Conservation (phyloP, 2,329 filamentous ascomycete genomes). For the Sclerotinia glacialis region DNA sequence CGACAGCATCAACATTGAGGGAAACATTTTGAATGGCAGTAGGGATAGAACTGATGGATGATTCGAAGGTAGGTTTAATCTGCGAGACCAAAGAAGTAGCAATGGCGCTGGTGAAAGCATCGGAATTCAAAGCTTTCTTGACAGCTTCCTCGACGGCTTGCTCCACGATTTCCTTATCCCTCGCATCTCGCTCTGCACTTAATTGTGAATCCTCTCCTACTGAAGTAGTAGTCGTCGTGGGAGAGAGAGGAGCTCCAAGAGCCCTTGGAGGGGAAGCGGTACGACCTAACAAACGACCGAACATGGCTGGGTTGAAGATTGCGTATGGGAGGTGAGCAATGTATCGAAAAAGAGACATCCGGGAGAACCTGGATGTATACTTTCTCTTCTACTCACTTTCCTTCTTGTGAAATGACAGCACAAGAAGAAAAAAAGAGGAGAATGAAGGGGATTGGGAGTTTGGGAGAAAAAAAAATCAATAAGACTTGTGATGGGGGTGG, state of each 20-base stretch:
- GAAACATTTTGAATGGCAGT: conserved; percentile 22
- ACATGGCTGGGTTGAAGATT: conserved; percentile 22
- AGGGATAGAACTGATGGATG: conserved; percentile 28
- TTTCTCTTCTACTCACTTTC: conserved; percentile 16
- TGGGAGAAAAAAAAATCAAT: not conserved
- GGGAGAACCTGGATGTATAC: conserved; percentile 19
- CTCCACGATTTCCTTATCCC: conserved; percentile 31
- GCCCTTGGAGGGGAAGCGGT: conserved; percentile 23
- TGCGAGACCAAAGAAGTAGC: conserved; percentile 34
- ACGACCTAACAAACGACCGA: conserved; percentile 20
- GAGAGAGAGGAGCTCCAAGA: conserved; percentile 11
- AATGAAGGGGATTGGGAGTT: conserved; percentile 5
- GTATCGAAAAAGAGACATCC: conserved; percentile 26
- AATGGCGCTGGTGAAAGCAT: conserved; percentile 35
- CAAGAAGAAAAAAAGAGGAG: conserved; percentile 17
- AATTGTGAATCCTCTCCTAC: conserved; percentile 13
- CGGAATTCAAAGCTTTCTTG: conserved; percentile 31
- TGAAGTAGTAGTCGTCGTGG: conserved; percentile 2
- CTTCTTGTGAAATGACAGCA: conserved; percentile 17
- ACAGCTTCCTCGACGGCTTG: conserved; percentile 34
- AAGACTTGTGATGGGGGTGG: not conserved
- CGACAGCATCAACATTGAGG: conserved; percentile 29
- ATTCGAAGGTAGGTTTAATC: conserved; percentile 35
- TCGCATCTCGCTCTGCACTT: conserved; percentile 25
- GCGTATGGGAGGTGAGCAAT: conserved; percentile 20